A percentile compares a stretch with the other conserved stretches of the same genome.
Conservation (phyloP, 441 rosid genomes). For the Dalechampia spathulata region DNA sequence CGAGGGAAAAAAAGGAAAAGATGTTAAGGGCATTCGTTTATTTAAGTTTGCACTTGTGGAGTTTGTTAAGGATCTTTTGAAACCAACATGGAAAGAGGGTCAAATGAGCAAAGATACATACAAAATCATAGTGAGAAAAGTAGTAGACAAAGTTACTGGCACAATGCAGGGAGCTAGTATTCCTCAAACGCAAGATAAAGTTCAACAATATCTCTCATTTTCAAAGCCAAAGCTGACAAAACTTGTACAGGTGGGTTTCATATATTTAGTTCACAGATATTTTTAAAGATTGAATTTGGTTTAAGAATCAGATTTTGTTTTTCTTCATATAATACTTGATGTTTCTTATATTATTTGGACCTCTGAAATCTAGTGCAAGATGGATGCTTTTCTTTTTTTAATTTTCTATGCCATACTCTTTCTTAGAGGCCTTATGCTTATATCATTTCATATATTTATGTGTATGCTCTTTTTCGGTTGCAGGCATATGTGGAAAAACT, state of each 20-base stretch:
- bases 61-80: conserved; percentile 78
- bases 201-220: conserved; percentile 68
- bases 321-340: neutral
- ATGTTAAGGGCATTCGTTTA: conserved; percentile 57
- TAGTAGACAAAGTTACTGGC: conserved; percentile 82
- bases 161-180: conserved; percentile 62
- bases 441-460: neutral
- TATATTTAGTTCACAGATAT: neutral
- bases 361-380: neutral
- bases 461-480: conserved; percentile 14
- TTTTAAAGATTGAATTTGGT: neutral
- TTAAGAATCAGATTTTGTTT: neutral
- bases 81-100: conserved; percentile 96
- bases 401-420: neutral
- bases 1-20: conserved; percentile 69
- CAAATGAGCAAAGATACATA: conserved; percentile 78
- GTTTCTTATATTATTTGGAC: neutral
- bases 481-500: conserved; percentile 73
- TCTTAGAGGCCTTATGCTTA: neutral
- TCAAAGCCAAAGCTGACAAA: conserved; percentile 90
- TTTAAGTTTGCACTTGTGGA: conserved; percentile 92
- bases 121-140: conserved; percentile 94
- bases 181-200: conserved; percentile 91
- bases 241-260: conserved; percentile 73
- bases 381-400: neutral